Base-by-base conservation (phyloP, 352 stramenopile species). In the Pythium dissotocum region DNA sequence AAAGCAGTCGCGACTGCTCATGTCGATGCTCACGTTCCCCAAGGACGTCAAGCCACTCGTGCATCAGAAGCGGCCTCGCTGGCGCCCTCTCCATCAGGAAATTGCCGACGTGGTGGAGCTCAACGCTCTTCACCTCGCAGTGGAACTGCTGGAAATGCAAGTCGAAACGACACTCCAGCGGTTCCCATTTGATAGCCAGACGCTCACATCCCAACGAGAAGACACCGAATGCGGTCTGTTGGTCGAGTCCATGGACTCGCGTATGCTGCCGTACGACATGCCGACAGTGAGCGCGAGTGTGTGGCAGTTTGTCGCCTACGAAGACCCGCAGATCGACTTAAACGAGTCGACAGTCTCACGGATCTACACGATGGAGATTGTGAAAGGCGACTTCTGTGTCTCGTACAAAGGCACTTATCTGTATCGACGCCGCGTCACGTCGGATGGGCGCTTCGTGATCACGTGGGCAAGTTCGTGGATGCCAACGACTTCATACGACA, bases 401-500 rank as follows among this genome's bases (percentile, higher is more conserved):
- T 53, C 48, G 10, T 70, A 70, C 48, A 55, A 42, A 3, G 63
- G 63, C 2, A 44, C 46, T 8, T 42, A 49, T 4, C 5, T 70
- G 14, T 70, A 61, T 64, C 63, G 63, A 1, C 38, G 33, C 4
- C 63, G 56, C 6, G 46, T 64, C 3, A 2, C 44, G 1, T 35
- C 14, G 6, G 63, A 70, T 24, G 46, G 48, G 2, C 35, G 36
- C 1, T 49, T 70, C 7, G 44, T 61, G 4, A 59, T 70, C 18
- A 12, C 52, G 18, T 70, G 63, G 63, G 35, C 55, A 3, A 70
- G 63, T 24, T 52, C 57, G 16, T 70, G 63, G 63, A 46, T 38
- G 16, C 63, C 63, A 9, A 32, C 36, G 21, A 38, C 38, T 1
- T 36, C 49, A 9, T 13, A 3, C 0, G 42, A 49, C 16, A 30